A percentile compares a stretch with the other conserved stretches of the same genome.
Evolutionary conservation across 1,139 yeast species (phyloP).

Genomic region (Pichia cactophila): DNA sequence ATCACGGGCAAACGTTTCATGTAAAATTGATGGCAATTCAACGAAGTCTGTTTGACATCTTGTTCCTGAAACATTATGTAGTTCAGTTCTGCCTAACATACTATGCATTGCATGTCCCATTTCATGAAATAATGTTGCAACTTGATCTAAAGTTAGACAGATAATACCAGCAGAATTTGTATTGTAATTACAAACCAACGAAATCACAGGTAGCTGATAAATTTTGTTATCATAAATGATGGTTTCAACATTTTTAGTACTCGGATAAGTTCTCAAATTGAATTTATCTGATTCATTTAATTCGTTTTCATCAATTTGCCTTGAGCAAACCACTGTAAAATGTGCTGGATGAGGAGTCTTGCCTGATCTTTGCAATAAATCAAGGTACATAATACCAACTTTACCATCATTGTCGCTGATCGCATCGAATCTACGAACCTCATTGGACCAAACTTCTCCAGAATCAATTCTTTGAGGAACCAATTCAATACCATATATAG

Average conservation of each 20-base stretch:
- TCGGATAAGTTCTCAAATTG: conserved; percentile 20
- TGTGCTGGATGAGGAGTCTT: conserved; percentile 81
- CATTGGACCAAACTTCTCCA: conserved; percentile 91
- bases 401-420: conserved; percentile 49
- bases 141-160: conserved; percentile 65
- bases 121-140: conserved; percentile 92
- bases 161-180: conserved; percentile 30
- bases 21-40: conserved; percentile 87
- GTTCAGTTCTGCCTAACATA: conserved; percentile 83
- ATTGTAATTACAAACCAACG: conserved; percentile 81
- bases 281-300: conserved; percentile 25
- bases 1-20: conserved; percentile 89
- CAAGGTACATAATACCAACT: conserved; percentile 63
- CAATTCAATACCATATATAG: conserved; percentile 73
- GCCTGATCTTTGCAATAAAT: conserved; percentile 53
- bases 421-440: conserved; percentile 77
- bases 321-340: conserved; percentile 92
- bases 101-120: conserved; percentile 99
- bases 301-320: conserved; percentile 53
- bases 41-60: conserved; percentile 95
- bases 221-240: conserved; percentile 33
- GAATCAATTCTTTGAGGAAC: conserved; percentile 39
- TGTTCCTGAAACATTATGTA: conserved; percentile 92
- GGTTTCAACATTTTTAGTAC: conserved; percentile 30
- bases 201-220: conserved; percentile 82